Evolutionary conservation across 768 basidiomycete genomes (phyloP).

Genomic region (Psilocybe sp.): DNA sequence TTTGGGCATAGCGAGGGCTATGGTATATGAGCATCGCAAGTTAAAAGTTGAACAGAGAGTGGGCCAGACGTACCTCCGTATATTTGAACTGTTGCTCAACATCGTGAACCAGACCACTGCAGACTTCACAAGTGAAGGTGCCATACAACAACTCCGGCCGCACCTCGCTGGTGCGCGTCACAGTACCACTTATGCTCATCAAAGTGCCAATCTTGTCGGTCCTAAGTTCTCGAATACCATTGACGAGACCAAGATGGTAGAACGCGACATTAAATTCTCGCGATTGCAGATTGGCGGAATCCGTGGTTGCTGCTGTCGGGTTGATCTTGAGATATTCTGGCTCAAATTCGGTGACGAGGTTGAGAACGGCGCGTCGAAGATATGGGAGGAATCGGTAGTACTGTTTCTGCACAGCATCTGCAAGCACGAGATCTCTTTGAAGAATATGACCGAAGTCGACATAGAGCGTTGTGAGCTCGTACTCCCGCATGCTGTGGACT

Average conservation of each 20-base stretch:
- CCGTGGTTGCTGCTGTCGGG: conserved; percentile 80
- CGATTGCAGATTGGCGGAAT: conserved; percentile 84
- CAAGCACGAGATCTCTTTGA: conserved; percentile 88
- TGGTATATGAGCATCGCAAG: conserved; percentile 8
- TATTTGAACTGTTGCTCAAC: conserved; percentile 99
- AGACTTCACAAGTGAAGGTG: conserved; percentile 90
- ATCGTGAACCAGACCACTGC: conserved; percentile 82
- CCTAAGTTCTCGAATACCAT: conserved; percentile 89
- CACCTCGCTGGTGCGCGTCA: conserved; percentile 96
- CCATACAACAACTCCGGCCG: conserved; percentile 92
- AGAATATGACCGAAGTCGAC: conserved; percentile 93
- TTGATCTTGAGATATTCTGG: conserved; percentile 96
- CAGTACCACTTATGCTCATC: conserved; percentile 94
- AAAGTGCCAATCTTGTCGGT: conserved; percentile 94
- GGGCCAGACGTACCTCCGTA: conserved; percentile 68
- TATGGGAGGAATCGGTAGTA: conserved; percentile 98
- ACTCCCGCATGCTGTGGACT: conserved; percentile 93
- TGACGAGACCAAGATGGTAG: conserved; percentile 90
- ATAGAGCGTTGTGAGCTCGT: conserved; percentile 92
- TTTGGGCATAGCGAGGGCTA: conserved; percentile 95
- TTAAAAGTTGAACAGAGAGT: neutral
- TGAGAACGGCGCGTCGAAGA: conserved; percentile 86
- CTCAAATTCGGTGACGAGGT: conserved; percentile 84
- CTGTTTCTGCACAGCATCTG: conserved; percentile 89
- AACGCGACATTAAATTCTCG: conserved; percentile 96